Percentiles rank a stretch among this genome's conserved stretches.
These are phyloP conservation scores for Diplodia mutila DNA, from an alignment of 2,329 filamentous ascomycete genomes.

Conservation along the genomic window DNA sequence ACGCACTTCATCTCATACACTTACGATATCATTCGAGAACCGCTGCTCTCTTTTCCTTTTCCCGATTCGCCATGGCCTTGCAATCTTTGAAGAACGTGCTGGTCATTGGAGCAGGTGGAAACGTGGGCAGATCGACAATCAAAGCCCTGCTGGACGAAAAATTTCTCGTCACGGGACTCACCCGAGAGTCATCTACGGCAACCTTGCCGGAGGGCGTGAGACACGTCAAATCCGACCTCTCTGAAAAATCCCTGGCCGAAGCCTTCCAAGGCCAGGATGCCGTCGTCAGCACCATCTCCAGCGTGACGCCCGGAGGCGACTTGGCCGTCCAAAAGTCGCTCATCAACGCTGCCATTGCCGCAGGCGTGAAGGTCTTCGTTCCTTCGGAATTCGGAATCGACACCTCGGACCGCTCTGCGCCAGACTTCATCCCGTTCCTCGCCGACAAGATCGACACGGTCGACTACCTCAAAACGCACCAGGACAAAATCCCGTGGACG, in stretches of 20 bases:
- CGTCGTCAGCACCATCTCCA: conserved; percentile 52
- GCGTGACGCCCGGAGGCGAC: conserved; percentile 38
- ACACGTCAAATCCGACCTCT: conserved; percentile 51
- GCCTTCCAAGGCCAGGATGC: conserved; percentile 62
- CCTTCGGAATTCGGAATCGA: conserved; percentile 63
- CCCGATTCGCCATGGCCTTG: too few species aligned
- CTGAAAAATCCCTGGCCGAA: conserved; percentile 52
- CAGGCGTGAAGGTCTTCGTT: conserved; percentile 64
- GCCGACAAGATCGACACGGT: conserved; percentile 53
- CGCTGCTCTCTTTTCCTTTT: too few species aligned
- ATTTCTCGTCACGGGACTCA: too few species aligned
- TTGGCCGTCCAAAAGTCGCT: conserved; percentile 54
- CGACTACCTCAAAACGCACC: conserved; percentile 57
- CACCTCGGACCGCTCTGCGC: conserved; percentile 40
- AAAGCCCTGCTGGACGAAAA: too few species aligned
- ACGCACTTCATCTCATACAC: too few species aligned
- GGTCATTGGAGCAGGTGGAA: too few species aligned
- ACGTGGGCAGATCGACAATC: too few species aligned
- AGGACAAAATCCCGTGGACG: conserved; percentile 60
- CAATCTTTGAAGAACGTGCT: too few species aligned
- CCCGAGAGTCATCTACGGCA: too few species aligned
- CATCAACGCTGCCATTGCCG: conserved; percentile 62
- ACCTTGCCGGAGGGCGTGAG: too few species aligned
- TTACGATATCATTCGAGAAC: too few species aligned
- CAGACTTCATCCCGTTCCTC: conserved; percentile 56